Base-by-base conservation (phyloP, 768 basidiomycete genomes). In the Trametes cingulata region DNA sequence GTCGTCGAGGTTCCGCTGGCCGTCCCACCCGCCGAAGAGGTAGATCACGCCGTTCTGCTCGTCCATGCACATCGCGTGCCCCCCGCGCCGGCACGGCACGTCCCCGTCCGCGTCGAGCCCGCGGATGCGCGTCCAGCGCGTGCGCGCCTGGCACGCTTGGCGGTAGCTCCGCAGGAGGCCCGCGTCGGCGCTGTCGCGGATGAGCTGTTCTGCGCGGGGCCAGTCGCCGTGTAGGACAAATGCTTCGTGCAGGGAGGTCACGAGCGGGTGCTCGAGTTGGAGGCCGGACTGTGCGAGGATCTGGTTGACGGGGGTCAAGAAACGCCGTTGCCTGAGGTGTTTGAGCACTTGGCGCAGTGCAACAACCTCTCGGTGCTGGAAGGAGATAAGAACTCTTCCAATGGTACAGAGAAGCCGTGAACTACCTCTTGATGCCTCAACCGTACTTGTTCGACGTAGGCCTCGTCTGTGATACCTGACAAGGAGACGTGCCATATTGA, bases 61-160 rank as follows among this genome's bases (percentile, higher is more conserved):
- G 67, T 92, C 90, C 62, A 91, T 83, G 65, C 88, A 91, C 88
- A 91, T 90, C 20, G 88, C 86, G 63, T 93, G 90, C 0, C 91
- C 91, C 15, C 91, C 88, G 0, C 91, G 83, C 45, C 82, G 77
- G 24, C 80, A 77, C 6, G 91, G 91, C 0, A 80, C 72, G 64
- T 90, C 87, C 9, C 84, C 85, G 65, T 87, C 83, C 1, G 83
- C 77, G 62, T 87, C 82, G n/a, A 82, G 78, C 20, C 82, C 87
- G 37, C 73, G 73, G 1, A 91, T 73, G 15, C 80, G 82, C 24
- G 74, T 79, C 89, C 91, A 93, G 5, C 78, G 67, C 0, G 85
- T 80, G 49, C 79, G 81, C 1, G 88, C 84, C 62, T 82, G 84
- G 37, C 82, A 80, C 4, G 80, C 80, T 33, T 77, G 77, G 22